A percentile compares a stretch with the other conserved stretches of the same genome.
Conservation (phyloP, 179 eudicot species). For the Heliamphora ciliata region DNA sequence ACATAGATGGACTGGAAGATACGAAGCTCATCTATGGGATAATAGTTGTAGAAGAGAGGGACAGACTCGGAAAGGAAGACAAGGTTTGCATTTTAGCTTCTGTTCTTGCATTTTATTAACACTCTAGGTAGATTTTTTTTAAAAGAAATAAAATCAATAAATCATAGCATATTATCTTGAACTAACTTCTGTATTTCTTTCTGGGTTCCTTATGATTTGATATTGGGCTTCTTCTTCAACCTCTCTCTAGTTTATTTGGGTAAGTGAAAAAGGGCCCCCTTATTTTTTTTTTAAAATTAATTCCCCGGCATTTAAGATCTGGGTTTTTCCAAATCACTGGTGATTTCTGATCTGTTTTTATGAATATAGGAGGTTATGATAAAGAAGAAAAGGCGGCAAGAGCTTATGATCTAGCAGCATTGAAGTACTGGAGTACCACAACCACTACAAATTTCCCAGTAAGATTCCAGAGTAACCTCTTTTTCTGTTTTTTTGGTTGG, state of each 20-base stretch:
- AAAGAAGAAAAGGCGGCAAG: constrained; percentile 98
- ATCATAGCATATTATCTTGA: neutral
- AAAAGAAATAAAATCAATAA: neutral
- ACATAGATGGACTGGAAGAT: constrained; percentile 97
- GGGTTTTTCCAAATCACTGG: neutral
- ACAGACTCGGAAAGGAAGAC: constrained; percentile 88
- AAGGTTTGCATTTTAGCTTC: constrained; percentile 42
- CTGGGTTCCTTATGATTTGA: constrained; percentile 12
- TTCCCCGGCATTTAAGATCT: neutral
- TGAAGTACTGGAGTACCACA: constrained; percentile 92
- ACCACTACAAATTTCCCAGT: constrained; percentile 95
- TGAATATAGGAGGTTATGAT: constrained; percentile 80
- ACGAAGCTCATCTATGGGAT: constrained; percentile 96
- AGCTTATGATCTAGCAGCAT: constrained; percentile 94
- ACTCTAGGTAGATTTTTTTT: neutral
- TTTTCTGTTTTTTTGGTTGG: neutral
- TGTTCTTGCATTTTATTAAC: neutral
- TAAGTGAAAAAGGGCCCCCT: constrained; percentile 29
- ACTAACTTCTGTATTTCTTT: constrained; percentile 17
- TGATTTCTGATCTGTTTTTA: neutral
- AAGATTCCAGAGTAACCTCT: constrained; percentile 12
- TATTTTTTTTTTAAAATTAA: neutral
- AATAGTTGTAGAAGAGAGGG: constrained; percentile 97
- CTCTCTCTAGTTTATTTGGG: constrained; percentile 80
- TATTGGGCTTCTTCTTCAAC: constrained; percentile 25